Conservation (phyloP, 306 rosid species). For the Cajanus cajan region DNA sequence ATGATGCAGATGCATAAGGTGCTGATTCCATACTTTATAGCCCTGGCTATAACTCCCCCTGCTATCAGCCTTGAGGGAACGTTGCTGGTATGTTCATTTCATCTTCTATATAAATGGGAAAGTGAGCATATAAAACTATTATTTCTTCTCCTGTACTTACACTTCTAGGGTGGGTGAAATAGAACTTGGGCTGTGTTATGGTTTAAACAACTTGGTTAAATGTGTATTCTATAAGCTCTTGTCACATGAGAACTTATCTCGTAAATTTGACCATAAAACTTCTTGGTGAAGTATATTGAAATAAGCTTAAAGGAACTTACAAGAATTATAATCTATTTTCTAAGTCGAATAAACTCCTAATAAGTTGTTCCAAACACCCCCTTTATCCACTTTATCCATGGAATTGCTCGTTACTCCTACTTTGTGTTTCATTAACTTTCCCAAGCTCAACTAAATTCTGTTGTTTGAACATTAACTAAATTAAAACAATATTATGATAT, state of each 20-base stretch:
- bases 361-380: not conserved
- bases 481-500: not conserved
- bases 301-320: not conserved
- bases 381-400: not conserved
- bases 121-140: constrained; percentile 5
- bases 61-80: constrained; percentile 90
- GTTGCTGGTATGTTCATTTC: constrained; percentile 65
- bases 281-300: too few relatives aligned
- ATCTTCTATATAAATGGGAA: constrained; percentile 16
- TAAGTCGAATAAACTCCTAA: not conserved
- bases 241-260: not conserved
- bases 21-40: constrained; percentile 75
- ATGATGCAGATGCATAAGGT: constrained; percentile 81
- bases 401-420: not conserved
- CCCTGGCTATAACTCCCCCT: constrained; percentile 71
- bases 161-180: not conserved
- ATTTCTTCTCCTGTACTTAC: not conserved
- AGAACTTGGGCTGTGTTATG: not conserved
- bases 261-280: not conserved
- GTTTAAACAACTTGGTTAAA: too few relatives aligned
- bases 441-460: not conserved
- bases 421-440: constrained; percentile 6
- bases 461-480: not conserved
- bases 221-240: not conserved
- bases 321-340: not conserved